A percentile compares a stretch with the other conserved stretches of the same genome.
These are phyloP conservation scores for Penicillium psychrosexuale DNA, from an alignment of 2,329 filamentous ascomycete species.

Conservation along the genomic window DNA sequence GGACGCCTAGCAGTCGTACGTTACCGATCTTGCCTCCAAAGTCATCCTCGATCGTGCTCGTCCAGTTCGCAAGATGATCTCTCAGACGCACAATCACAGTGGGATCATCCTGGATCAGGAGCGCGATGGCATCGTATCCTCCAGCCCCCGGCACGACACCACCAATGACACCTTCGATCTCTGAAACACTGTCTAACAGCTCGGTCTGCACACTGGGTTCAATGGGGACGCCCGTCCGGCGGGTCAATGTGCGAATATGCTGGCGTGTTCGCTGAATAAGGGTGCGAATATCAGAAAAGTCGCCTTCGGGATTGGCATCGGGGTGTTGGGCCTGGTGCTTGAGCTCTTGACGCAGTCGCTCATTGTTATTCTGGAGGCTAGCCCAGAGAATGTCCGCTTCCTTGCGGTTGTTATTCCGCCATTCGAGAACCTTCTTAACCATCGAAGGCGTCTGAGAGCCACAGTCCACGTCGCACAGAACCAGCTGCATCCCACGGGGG, in stretches of 20 bases:
- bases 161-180: conserved; percentile 75
- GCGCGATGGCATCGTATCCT: conserved; percentile 82
- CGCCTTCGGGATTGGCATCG: conserved; percentile 41
- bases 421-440: conserved; percentile 87
- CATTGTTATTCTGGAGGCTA: conserved; percentile 70
- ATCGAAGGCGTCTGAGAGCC: conserved; percentile 91
- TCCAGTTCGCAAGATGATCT: conserved; percentile 65
- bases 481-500: conserved; percentile 69
- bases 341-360: conserved; percentile 64
- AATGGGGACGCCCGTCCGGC: conserved; percentile 72
- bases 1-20: conserved; percentile 45
- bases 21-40: conserved; percentile 46
- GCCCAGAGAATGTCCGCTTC: conserved; percentile 72
- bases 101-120: conserved; percentile 72
- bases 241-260: conserved; percentile 74
- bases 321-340: conserved; percentile 49
- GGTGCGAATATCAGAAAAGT: conserved; percentile 53
- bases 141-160: conserved; percentile 93
- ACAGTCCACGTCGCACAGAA: conserved; percentile 96
- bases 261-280: conserved; percentile 52
- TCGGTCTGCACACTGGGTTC: conserved; percentile 83
- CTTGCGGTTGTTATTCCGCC: conserved; percentile 64
- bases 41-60: conserved; percentile 44
- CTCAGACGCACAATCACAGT: conserved; percentile 61
- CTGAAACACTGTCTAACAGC: conserved; percentile 71